Evolutionary conservation across 305 asterid species (phyloP), one percentile per base, ranked within the genome.

Genomic region (Fraxinus dipetala): DNA sequence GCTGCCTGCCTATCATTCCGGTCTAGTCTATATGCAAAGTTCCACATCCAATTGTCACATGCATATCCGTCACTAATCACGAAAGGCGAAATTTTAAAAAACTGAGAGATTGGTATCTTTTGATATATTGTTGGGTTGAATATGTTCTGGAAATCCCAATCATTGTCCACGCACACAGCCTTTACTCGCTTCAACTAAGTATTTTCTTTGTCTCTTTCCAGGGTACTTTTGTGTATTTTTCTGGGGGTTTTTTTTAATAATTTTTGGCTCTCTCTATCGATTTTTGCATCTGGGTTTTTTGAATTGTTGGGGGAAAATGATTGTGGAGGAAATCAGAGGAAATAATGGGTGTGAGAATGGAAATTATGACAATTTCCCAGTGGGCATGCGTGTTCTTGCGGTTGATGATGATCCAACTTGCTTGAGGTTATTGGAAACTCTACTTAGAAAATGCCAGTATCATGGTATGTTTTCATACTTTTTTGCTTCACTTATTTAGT

Each of bases 321-420:
- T 88, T 85, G 90, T 90, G 85, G 97, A 93, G 79, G 97, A 89
- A 87, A 83, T 84, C 72, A 87, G 84, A 82, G 83, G 85, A 36
- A 75, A 78, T 72, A 67, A 43, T 18, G 70, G 88, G 82, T 86
- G 87, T 80, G 93, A 79, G 10, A 72, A 79, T 76, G 92, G 91
- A 2, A 79, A 69, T 73, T 75, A 14, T 43, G 94, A 87, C 63
- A 81, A 82, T 69, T 92, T 92, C 16, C 94, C 96, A 10, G 86
- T 87, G 72, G 97, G 97, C 11, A 72, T 92, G 84, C 93, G 89
- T 61, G 95, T 92, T 86, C 97, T 92, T 80, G 95, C 95, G 54
- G 97, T 92, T 77, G 97, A 92, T 80, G 97, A 92, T 79, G 87
- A 92, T 88, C 97, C 89, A 61, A 83, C 78, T 85, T 91, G 95